Evolutionary conservation across 75 land plant species (phyloP), one percentile per base, ranked within the genome.

Genomic region (Cunninghamia lanceolata): DNA sequence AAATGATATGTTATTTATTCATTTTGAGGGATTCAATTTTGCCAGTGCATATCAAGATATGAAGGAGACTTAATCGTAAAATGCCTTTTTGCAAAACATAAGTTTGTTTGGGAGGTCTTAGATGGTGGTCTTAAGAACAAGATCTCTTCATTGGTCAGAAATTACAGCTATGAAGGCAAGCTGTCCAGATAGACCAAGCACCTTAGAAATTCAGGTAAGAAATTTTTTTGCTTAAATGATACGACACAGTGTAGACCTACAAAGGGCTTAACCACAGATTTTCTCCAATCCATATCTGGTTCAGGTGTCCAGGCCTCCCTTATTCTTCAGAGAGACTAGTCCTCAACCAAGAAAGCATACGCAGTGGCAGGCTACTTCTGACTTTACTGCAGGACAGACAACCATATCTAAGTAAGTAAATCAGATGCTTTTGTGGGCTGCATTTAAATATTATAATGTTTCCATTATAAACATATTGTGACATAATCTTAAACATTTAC

Each of bases 291-390:
- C n/a, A 6, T 85, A 3, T 71, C 19, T 56, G 35, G 19, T 10
- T 77, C 50, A 90, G 93, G 86, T 84, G 75, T 91, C 93, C 42
- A 90, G 95, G 56, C 96, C 85, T 10, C 98, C 98, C 47, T 35
- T 89, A 56, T 96, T 92, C 86, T 95, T 88, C 71, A 85, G 87
- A 43, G 98, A 96, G 86, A 91, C 90, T 14, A 93, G 91, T 85
- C 96, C 96, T 9, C 94, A 95, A 78, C 98, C 98, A 5, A 82
- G 96, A 71, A 96, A 96, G 88, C 98, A 96, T 68, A 94, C 98
- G 15, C 46, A 89, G 25, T 96, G 98, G 98, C 93, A 91, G 52
- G 89, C 90, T 1, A 85, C 91, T 38, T 75, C 90, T 7, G 98
- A 96, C 76, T 94, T 96, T 59, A 96, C 98, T 21, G 93, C 88